These are phyloP conservation scores for Coprinellus micaceus DNA, from an alignment of 768 basidiomycete species.

Conservation along the genomic window DNA sequence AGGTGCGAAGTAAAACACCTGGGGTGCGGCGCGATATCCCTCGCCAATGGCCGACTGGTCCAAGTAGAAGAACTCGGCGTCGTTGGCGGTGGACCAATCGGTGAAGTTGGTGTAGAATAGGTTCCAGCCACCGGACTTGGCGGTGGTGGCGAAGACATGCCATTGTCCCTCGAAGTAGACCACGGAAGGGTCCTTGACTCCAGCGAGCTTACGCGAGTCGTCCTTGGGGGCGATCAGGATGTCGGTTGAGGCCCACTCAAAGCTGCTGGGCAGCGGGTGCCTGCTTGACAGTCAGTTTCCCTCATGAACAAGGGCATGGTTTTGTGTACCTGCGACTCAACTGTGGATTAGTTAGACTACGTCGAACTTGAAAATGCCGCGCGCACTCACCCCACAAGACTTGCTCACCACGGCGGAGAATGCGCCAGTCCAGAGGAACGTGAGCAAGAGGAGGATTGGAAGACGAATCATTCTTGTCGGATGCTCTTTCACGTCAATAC, in stretches of 20 bases:
- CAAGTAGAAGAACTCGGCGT: slow-evolving; percentile 13
- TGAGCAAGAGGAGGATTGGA: no score
- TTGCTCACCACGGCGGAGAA: no score
- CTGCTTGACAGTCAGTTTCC: no score
- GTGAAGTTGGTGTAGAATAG: slow-evolving; percentile 16
- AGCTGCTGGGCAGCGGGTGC: no score
- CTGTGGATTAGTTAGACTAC: no score
- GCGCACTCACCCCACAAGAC: no score
- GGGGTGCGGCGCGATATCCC: slow-evolving; percentile 18
- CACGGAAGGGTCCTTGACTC: slow-evolving; percentile 18
- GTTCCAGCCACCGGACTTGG: slow-evolving; percentile 10
- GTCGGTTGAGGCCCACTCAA: slow-evolving; percentile 15
- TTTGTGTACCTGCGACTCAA: no score
- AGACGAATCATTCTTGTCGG: no score
- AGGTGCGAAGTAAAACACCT: slow-evolving; percentile 19
- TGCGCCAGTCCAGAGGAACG: no score
- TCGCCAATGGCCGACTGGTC: slow-evolving; percentile 15
- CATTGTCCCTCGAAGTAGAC: slow-evolving; percentile 16
- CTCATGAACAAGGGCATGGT: no score
- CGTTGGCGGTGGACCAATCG: slow-evolving; percentile 12
- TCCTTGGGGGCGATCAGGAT: slow-evolving; percentile 12
- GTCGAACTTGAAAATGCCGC: no score
- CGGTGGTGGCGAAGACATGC: slow-evolving; percentile 19
- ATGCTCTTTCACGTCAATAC: no score
- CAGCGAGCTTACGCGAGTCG: slow-evolving; percentile 12